phyloP scores from a whole-genome alignment of 164 flowering plant species.

The Stephania cephalantha region DNA sequence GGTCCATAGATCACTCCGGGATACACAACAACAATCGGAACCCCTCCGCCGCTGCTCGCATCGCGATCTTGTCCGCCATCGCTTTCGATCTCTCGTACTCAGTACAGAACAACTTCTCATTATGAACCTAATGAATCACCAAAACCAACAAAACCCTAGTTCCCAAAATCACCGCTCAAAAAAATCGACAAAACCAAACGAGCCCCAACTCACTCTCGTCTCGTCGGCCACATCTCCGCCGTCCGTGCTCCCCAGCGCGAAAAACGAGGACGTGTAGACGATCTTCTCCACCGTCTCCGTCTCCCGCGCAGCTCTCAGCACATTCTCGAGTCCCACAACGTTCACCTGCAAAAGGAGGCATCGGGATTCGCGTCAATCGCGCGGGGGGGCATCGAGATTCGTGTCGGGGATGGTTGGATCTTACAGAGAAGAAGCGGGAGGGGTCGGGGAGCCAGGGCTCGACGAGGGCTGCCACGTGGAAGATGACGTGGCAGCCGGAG shows the following conservation, averaged over 20 bases:
- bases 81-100: slow-evolving; percentile 90
- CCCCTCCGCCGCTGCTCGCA: slow-evolving; percentile 67
- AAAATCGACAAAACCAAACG: not conserved
- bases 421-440: slow-evolving; percentile 59
- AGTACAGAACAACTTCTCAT: slow-evolving; percentile 69
- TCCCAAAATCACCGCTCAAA: not conserved
- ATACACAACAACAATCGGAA: slow-evolving; percentile 63
- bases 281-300: slow-evolving; percentile 59
- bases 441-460: slow-evolving; percentile 96
- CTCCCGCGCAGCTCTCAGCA: slow-evolving; percentile 57
- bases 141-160: not conserved
- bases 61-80: slow-evolving; percentile 75
- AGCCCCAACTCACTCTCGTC: slow-evolving; percentile 40
- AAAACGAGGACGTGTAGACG: slow-evolving; percentile 85
- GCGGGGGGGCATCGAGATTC: not conserved
- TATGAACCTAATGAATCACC: slow-evolving; percentile 45
- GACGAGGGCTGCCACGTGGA: slow-evolving; percentile 86
- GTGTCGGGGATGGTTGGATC: not conserved
- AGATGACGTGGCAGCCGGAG: slow-evolving; percentile 62
- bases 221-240: slow-evolving; percentile 80
- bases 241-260: slow-evolving; percentile 85
- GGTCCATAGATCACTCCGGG: slow-evolving; percentile 93
- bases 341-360: slow-evolving; percentile 54
- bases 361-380: not conserved
- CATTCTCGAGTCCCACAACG: slow-evolving; percentile 76